phyloP scores from a whole-genome alignment of 257 asterid species.

The Ballota nigra region DNA sequence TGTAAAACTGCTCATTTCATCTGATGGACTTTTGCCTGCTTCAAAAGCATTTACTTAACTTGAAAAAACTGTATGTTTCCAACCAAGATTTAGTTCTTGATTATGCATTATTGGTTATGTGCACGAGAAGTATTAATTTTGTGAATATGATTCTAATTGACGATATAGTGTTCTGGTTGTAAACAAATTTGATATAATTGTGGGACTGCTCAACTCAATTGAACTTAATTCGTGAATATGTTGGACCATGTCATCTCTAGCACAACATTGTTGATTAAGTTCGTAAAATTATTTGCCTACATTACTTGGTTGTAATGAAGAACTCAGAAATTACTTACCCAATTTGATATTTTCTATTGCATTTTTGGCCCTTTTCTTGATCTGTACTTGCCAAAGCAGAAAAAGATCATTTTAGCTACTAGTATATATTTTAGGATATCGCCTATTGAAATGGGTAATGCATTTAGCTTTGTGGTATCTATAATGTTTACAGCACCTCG shows the following conservation, averaged over 20 bases:
- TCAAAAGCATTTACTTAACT: background rate
- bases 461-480: background rate
- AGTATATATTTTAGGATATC: conserved; percentile 1
- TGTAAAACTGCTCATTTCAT: background rate
- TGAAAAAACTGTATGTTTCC: background rate
- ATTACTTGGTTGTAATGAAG: conserved; percentile 1
- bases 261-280: conserved; percentile 5
- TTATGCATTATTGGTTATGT: conserved; percentile 12
- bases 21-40: background rate
- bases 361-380: conserved; percentile 16
- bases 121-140: background rate
- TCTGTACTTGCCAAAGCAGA: conserved; percentile 19
- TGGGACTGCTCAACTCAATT: background rate
- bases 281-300: conserved; percentile 1
- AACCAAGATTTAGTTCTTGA: background rate
- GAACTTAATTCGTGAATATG: conserved; percentile 4
- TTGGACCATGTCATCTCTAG: conserved; percentile 1
- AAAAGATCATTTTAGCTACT: background rate
- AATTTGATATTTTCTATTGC: background rate
- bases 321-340: conserved; percentile 3
- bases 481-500: background rate
- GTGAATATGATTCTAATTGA: background rate
- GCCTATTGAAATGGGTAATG: background rate
- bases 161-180: background rate
- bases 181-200: background rate